phyloP scores from a whole-genome alignment of 805 yeast genomes.

The Maudiozyma barnettii region DNA sequence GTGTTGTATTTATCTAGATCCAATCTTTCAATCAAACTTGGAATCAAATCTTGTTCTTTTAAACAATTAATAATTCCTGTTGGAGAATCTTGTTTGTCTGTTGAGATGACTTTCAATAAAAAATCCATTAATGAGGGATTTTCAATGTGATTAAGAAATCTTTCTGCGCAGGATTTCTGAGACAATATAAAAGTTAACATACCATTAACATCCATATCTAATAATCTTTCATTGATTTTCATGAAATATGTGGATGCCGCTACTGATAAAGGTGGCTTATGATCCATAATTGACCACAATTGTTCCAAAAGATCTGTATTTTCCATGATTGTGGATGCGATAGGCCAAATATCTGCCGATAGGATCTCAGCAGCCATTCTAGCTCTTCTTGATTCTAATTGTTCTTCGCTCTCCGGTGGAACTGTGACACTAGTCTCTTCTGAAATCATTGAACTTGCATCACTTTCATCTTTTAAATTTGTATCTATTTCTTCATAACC shows the following conservation, averaged over 20 bases:
- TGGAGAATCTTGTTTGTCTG: constrained; percentile 83
- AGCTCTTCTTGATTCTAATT: constrained; percentile 37
- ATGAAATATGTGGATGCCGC: constrained; percentile 77
- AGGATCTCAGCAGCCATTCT: constrained; percentile 80
- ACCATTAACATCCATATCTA: constrained; percentile 81
- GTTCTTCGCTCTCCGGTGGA: constrained; percentile 33
- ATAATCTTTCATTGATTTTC: constrained; percentile 79
- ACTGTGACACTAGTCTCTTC: constrained; percentile 28
- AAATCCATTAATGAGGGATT: constrained; percentile 94
- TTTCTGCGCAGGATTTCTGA: constrained; percentile 60
- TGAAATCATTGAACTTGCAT: constrained; percentile 12
- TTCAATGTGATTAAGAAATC: constrained; percentile 77
- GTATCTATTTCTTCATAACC: constrained; percentile 5
- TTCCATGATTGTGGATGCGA: constrained; percentile 84
- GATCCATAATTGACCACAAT: constrained; percentile 73
- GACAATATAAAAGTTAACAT: constrained; percentile 59
- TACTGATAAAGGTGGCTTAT: constrained; percentile 56
- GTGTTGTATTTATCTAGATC: constrained; percentile 47
- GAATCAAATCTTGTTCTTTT: constrained; percentile 62
- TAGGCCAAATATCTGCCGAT: constrained; percentile 86
- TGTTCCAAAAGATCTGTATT: constrained; percentile 51
- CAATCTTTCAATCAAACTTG: constrained; percentile 59
- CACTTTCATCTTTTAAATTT: constrained; percentile 7
- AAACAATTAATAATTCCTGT: constrained; percentile 77
- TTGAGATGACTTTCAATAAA: constrained; percentile 75